These are phyloP conservation scores for Colletotrichum magnum DNA, from an alignment of 2,329 filamentous ascomycete species.

Conservation along the genomic window DNA sequence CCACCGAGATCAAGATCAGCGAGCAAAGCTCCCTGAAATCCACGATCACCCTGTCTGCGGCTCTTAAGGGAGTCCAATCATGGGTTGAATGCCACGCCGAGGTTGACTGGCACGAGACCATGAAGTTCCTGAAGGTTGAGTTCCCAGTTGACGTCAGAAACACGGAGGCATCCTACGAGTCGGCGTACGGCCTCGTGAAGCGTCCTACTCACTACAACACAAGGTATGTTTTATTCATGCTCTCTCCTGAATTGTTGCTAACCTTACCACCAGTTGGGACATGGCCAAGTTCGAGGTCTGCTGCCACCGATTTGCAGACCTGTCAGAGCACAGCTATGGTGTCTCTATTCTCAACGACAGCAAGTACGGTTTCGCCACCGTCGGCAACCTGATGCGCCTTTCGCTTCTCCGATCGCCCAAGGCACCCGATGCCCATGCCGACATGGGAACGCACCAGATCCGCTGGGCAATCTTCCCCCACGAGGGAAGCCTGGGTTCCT, in stretches of 20 bases:
- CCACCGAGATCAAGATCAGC: slow-evolving; percentile 89
- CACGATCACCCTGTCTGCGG: slow-evolving; percentile 83
- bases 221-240: slow-evolving; percentile 56
- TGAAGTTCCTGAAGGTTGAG: slow-evolving; percentile 99
- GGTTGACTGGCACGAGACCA: slow-evolving; percentile 97
- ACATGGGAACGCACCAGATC: slow-evolving; percentile 92
- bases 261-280: slow-evolving; percentile 74
- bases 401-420: slow-evolving; percentile 90
- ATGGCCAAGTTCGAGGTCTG: slow-evolving; percentile 99
- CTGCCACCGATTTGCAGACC: slow-evolving; percentile 93
- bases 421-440: slow-evolving; percentile 91
- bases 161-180: slow-evolving; percentile 95
- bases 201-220: slow-evolving; percentile 99
- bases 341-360: slow-evolving; percentile 95
- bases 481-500: slow-evolving; percentile 76
- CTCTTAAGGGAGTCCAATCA: slow-evolving; percentile 74
- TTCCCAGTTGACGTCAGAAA: slow-evolving; percentile 94
- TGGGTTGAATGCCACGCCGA: slow-evolving; percentile 85
- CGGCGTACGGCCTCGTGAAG: slow-evolving; percentile 89
- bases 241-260: background rate
- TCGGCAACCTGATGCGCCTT: slow-evolving; percentile 89
- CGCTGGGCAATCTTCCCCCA: slow-evolving; percentile 94
- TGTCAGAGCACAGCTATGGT: slow-evolving; percentile 89
- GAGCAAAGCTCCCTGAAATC: slow-evolving; percentile 89
- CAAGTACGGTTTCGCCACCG: slow-evolving; percentile 96